Conservation (phyloP, 768 basidiomycete species). For the Podaxis rugospora region DNA sequence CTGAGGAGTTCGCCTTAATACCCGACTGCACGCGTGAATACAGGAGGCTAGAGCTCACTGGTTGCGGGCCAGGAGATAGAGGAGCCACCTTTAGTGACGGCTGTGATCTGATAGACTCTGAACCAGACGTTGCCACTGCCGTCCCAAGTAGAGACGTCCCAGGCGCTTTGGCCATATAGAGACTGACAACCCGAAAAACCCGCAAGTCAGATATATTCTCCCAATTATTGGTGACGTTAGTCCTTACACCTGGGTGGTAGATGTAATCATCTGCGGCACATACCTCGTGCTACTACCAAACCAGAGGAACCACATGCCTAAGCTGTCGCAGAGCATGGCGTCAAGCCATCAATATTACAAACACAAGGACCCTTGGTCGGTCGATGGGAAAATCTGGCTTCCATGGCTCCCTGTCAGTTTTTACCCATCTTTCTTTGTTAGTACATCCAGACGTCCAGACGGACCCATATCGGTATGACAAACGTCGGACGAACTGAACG, state of each 20-base stretch:
- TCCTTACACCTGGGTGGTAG: slow-evolving; percentile 40
- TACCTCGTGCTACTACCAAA: not conserved
- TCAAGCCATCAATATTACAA: not conserved
- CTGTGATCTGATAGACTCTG: slow-evolving; percentile 37
- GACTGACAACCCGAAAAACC: slow-evolving; percentile 22
- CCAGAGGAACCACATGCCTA: not conserved
- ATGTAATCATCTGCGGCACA: slow-evolving; percentile 31
- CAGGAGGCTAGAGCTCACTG: slow-evolving; percentile 15
- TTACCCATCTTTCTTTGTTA: not conserved
- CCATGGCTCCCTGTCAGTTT: not conserved
- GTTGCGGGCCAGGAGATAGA: slow-evolving; percentile 35
- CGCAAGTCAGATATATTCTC: not conserved
- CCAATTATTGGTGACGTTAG: not conserved
- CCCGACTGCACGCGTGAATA: not conserved
- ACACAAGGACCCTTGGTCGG: not conserved
- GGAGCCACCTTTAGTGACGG: slow-evolving; percentile 35
- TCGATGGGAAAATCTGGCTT: not conserved
- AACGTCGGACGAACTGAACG: not conserved
- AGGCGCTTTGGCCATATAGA: slow-evolving; percentile 45
- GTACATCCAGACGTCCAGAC: not conserved
- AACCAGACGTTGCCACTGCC: slow-evolving; percentile 41
- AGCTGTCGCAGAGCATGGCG: not conserved
- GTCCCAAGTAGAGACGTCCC: slow-evolving; percentile 33
- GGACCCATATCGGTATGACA: not conserved
- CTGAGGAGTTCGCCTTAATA: not conserved